A percentile compares a stretch with the other conserved stretches of the same genome.
These are phyloP conservation scores for Exophiala lecanii-corni DNA, from an alignment of 2,329 filamentous ascomycete species.

Conservation along the genomic window DNA sequence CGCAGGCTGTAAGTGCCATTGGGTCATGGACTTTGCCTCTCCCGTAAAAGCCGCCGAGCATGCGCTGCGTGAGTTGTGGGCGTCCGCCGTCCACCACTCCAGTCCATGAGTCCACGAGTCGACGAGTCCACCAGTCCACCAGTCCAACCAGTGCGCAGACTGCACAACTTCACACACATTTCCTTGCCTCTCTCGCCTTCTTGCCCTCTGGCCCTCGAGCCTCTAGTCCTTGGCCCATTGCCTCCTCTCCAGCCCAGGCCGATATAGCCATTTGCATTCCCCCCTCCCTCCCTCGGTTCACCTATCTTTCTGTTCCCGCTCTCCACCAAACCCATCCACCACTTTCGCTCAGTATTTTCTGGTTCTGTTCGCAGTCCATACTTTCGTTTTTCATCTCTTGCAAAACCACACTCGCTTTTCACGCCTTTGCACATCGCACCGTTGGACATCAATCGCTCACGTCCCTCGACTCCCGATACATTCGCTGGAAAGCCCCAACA, in stretches of 20 bases:
- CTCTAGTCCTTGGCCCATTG: neutral
- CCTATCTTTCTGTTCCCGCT: conserved; percentile 21
- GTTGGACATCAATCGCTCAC: conserved; percentile 27
- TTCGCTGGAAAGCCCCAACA: conserved; percentile 19
- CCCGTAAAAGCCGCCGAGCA: conserved; percentile 17
- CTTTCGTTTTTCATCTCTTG: conserved; percentile 27
- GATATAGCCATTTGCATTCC: conserved; percentile 25
- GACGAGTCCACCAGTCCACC: too few species aligned
- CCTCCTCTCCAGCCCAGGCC: conserved; percentile 14
- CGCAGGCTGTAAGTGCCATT: neutral
- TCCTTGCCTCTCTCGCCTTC: conserved; percentile 12
- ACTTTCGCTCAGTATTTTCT: conserved; percentile 23
- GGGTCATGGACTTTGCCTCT: conserved; percentile 10
- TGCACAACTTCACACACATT: too few species aligned
- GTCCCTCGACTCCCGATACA: conserved; percentile 22
- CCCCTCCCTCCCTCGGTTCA: conserved; percentile 17
- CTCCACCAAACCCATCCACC: conserved; percentile 18
- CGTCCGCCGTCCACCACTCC: neutral
- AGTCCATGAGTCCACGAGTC: neutral
- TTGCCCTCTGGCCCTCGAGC: conserved; percentile 4
- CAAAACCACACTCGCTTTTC: conserved; percentile 26
- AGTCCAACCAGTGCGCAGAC: too few species aligned
- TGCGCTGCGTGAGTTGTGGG: conserved; percentile 15
- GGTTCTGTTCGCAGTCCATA: conserved; percentile 28
- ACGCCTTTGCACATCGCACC: conserved; percentile 20